Conservation (phyloP, 495 filamentous ascomycete species). For the Penicillium herquei region DNA sequence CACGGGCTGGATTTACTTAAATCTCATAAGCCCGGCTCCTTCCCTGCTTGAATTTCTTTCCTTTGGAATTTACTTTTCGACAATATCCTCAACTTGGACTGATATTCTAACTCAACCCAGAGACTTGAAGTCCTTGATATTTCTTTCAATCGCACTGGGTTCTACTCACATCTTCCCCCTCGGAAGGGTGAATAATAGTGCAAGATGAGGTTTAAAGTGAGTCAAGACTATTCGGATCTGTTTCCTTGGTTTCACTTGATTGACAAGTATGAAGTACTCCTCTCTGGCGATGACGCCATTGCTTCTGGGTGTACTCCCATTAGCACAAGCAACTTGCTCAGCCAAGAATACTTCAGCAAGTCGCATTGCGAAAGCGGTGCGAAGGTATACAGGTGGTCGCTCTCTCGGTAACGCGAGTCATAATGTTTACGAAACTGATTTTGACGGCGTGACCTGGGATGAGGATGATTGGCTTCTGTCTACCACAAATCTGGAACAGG, state of each 20-base stretch:
- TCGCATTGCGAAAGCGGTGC: constrained; percentile 14
- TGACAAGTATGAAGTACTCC: constrained; percentile 3
- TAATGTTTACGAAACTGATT: constrained; percentile 46
- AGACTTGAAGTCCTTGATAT: background rate
- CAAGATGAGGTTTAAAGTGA: constrained; percentile 26
- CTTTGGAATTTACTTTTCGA: background rate
- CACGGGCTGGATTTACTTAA: background rate
- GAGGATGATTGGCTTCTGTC: constrained; percentile 60
- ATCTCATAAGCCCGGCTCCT: background rate
- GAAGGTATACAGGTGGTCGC: constrained; percentile 11
- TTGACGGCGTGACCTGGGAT: constrained; percentile 59
- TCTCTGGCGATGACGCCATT: constrained; percentile 15
- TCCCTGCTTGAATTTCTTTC: background rate
- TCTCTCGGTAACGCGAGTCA: constrained; percentile 13
- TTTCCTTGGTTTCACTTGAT: background rate
- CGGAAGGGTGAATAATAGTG: background rate
- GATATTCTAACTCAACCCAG: background rate
- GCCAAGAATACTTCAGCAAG: constrained; percentile 3
- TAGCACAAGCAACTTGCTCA: constrained; percentile 8
- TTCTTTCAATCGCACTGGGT: no score
- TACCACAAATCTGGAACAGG: constrained; percentile 54
- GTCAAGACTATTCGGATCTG: background rate
- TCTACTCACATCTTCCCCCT: no score
- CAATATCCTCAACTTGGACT: background rate
- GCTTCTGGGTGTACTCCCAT: constrained; percentile 11